Evolutionary conservation across 164 flowering plant species (phyloP), one percentile per base, ranked within the genome.

Genomic region (Piper betle): DNA sequence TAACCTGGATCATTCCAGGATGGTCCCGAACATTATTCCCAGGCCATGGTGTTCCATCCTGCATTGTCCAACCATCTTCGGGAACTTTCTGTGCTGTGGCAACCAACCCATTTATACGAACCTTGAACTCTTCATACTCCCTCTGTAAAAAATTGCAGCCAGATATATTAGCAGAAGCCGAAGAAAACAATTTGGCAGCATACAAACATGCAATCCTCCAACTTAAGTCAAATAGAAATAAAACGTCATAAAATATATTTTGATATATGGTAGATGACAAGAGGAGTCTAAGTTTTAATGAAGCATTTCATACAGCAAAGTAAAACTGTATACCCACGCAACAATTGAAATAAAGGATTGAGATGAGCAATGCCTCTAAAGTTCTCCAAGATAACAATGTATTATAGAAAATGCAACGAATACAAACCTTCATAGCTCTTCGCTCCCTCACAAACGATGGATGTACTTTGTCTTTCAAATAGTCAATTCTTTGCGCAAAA

Each of bases 11-110:
- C 95, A 90, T 90, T 71, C 97, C 97, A 33, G 97, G 95, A 77
- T 90, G 97, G 71, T 90, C 97, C 64, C 95, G 83, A 41, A 83
- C 84, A 71, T 87, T 84, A 70, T 90, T 90, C 68, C 97, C 97
- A 39, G 97, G 95, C 97, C 97, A 90, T 5, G 95, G 97, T 17
- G 97, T 90, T 63, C 97, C 97, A 77, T 90, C 97, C 72, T 87
- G 97, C 97, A 90, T 90, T 57, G 85, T 67, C 97, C 97, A 87
- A 67, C 97, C 97, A 75, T 90, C 95, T 55, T 90, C 93, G 54
- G 97, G 95, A 64, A 85, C 70, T 59, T 82, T 87, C 50, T 69
- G 78, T 16, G 97, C 95, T 76, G 79, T 85, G 37, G 92, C 77
- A 56, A 90, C 95, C 60, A 87, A 84, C 15, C 75, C 90, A 75